Base-by-base conservation (phyloP, 2,329 filamentous ascomycete species). In the Chalaropsis thielavioides region DNA sequence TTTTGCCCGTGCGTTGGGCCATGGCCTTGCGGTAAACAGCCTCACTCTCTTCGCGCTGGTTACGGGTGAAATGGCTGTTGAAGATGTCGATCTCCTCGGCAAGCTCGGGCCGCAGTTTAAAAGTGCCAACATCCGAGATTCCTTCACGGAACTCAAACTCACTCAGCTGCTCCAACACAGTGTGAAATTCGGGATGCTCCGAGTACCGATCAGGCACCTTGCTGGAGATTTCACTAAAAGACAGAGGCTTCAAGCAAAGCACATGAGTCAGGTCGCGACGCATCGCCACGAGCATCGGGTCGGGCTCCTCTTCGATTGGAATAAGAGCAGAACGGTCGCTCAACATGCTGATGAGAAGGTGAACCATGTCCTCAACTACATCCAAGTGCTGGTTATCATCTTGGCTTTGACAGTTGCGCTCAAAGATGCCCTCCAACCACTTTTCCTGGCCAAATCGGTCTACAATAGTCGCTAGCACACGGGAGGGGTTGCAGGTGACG, bases 21-120 rank as follows among this genome's bases (percentile, higher is more conserved):
- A 94, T 85, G 79, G 89, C 88, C 71, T 88, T 87, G 70, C 88
- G 90, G 76, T 94, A 96, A 2, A 91, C 88, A 69, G 83, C 86
- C 74, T 99, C 94, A 0, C 92, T 90, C 73, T 99, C 94, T 72
- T 99, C 94, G 62, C 94, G 84, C 74, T 97, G 92, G 71, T 99
- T 99, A 72, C 96, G 95, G 71, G 86, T 95, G 74, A 96, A 99
- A 72, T 97, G 91, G 6, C 92, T 89, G 71, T 92, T 94, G 73
- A 96, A 99, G 0, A 95, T 94, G 73, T 99, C 95, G 62, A 99
- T 85, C 59, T 95, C 83, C 69, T 92, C 88, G 46, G 96, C 82
- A 70, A 87, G 94, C 67, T 95, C 84, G 3, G 88, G 84, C 72
- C 92, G 94, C 62, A 99, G 78, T 74, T 96, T 91, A 71, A 99